phyloP scores from a whole-genome alignment of 2,329 filamentous ascomycete genomes.

The Teratosphaeria nubilosa region DNA sequence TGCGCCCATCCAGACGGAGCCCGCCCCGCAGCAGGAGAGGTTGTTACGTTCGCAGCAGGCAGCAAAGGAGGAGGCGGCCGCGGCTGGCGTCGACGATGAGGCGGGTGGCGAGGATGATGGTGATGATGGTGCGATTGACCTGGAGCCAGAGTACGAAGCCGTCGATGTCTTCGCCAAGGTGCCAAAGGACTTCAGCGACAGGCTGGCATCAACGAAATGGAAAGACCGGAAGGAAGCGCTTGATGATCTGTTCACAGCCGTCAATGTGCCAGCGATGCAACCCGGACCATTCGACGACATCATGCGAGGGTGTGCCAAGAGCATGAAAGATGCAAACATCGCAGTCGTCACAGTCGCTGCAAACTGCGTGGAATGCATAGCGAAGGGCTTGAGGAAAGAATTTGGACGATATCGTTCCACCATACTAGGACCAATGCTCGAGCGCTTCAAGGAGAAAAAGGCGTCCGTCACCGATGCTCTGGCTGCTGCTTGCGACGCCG shows the following conservation, averaged over 20 bases:
- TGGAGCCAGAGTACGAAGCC: slow-evolving; percentile 57
- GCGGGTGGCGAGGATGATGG: slow-evolving; percentile 37
- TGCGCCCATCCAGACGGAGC: slow-evolving; percentile 82
- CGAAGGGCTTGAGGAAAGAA: slow-evolving; percentile 67
- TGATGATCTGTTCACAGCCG: slow-evolving; percentile 63
- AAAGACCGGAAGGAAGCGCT: slow-evolving; percentile 94
- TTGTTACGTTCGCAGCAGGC: slow-evolving; percentile 83
- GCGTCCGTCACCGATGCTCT: slow-evolving; percentile 78
- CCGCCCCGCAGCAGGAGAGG: slow-evolving; percentile 79
- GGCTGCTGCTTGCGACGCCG: slow-evolving; percentile 68
- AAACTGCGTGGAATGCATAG: slow-evolving; percentile 81
- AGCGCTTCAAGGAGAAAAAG: slow-evolving; percentile 97
- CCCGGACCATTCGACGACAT: slow-evolving; percentile 83
- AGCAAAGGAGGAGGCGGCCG: slow-evolving; percentile 60
- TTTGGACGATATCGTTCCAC: slow-evolving; percentile 72
- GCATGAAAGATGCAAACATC: slow-evolving; percentile 98
- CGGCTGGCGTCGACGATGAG: slow-evolving; percentile 43
- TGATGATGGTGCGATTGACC: slow-evolving; percentile 62
- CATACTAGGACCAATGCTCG: slow-evolving; percentile 84
- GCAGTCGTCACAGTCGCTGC: slow-evolving; percentile 88
- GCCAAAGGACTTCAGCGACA: slow-evolving; percentile 71
- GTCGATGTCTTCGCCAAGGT: slow-evolving; percentile 78
- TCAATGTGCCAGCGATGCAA: slow-evolving; percentile 85
- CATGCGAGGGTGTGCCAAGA: slow-evolving; percentile 75
- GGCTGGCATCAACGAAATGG: slow-evolving; percentile 86